A percentile compares a stretch with the other conserved stretches of the same genome.
phyloP scores from a whole-genome alignment of 441 rosid genomes.

The Erodium chrysanthum region DNA sequence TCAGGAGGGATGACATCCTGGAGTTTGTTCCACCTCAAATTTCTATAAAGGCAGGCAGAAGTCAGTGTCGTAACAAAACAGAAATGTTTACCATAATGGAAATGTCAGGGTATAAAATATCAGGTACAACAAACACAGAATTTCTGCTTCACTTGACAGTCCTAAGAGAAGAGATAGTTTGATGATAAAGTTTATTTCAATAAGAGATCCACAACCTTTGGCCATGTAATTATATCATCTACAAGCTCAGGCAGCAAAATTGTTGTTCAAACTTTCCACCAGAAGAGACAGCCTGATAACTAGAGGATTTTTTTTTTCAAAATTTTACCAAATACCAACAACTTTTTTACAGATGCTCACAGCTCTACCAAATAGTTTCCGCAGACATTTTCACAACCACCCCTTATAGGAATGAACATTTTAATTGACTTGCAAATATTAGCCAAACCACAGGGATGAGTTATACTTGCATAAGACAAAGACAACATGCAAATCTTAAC shows the following conservation, averaged over 20 bases:
- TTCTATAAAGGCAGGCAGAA: conserved; percentile 34
- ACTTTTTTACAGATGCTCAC: not conserved
- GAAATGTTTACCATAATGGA: not conserved
- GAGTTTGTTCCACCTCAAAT: conserved; percentile 92
- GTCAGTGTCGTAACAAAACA: not conserved
- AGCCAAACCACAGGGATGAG: not conserved
- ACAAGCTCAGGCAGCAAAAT: not conserved
- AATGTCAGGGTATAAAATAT: no score
- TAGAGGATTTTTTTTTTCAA: not conserved
- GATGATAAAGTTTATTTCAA: conserved; percentile 88
- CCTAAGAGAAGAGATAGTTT: conserved; percentile 52
- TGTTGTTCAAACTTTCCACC: not conserved
- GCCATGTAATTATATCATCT: not conserved
- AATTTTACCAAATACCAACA: not conserved
- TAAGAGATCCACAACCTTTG: not conserved
- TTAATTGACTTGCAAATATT: no score
- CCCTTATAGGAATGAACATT: no score
- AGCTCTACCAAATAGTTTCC: not conserved
- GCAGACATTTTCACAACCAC: not conserved
- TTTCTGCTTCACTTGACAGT: not conserved
- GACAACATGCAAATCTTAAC: not conserved
- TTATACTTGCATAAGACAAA: no score
- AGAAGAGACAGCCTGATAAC: not conserved
- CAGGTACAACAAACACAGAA: not conserved
- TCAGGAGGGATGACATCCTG: conserved; percentile 89